Percentiles rank a stretch among this genome's conserved stretches.
Conservation (phyloP, 2,329 filamentous ascomycete genomes). For the Aspergillus fumigatiaffinis region DNA sequence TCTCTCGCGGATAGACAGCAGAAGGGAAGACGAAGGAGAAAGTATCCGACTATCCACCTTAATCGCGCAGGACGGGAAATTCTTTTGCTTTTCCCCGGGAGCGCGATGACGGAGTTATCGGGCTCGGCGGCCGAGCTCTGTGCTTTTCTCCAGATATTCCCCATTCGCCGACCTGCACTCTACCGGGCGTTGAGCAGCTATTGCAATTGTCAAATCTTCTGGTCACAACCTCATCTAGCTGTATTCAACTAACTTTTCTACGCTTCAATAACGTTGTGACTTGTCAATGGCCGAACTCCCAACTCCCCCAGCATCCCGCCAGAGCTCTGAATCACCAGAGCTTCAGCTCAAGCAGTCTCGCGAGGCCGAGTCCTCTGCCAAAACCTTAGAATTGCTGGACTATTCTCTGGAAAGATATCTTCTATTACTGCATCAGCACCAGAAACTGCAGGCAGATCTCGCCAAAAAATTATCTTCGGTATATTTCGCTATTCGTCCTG, state of each 20-base stretch:
- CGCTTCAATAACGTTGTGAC: background rate
- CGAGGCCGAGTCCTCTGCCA: constrained; percentile 15
- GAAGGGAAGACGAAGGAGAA: constrained; percentile 4
- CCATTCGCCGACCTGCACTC: constrained; percentile 1
- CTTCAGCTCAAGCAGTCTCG: constrained; percentile 13
- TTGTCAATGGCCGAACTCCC: constrained; percentile 29
- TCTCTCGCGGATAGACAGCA: constrained; percentile 2
- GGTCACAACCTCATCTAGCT: background rate
- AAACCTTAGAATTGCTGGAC: constrained; percentile 36
- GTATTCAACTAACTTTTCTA: background rate
- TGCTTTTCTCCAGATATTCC: constrained; percentile 8
- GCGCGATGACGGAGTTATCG: constrained; percentile 37
- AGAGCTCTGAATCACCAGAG: constrained; percentile 25
- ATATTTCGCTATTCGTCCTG: constrained; percentile 7
- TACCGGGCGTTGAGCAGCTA: background rate
- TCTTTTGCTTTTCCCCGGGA: constrained; percentile 30
- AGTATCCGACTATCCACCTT: background rate
- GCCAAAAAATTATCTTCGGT: constrained; percentile 39
- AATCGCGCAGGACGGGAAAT: constrained; percentile 27
- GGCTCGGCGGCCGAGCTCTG: constrained; percentile 25
- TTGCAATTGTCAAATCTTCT: background rate
- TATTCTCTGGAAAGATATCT: constrained; percentile 42
- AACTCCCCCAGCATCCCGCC: constrained; percentile 33
- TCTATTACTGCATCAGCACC: constrained; percentile 40
- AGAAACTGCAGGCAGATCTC: constrained; percentile 36